Evolutionary conservation across 805 yeast genomes (phyloP).

Genomic region (Teunomyces aglyptinius): DNA sequence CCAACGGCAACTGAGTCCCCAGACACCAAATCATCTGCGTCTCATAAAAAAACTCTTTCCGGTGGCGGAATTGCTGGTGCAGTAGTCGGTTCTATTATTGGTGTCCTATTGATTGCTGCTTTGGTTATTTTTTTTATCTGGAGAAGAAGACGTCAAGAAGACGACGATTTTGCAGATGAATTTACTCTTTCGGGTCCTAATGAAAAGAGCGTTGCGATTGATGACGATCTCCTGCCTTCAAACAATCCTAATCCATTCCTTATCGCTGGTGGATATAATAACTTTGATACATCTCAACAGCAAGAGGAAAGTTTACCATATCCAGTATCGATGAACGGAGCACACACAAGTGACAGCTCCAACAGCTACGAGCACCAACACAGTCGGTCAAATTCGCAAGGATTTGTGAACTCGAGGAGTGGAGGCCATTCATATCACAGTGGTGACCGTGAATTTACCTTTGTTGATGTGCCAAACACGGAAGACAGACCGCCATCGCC

Average conservation of each 20-base stretch:
- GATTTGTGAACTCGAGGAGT: constrained; percentile 1
- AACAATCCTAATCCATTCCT: constrained; percentile 23
- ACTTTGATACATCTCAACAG: constrained; percentile 12
- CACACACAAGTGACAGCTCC: constrained; percentile 1
- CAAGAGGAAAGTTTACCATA: neutral
- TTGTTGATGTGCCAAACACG: constrained; percentile 1
- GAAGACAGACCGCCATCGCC: constrained; percentile 11
- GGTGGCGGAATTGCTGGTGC: constrained; percentile 44
- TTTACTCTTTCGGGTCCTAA: constrained; percentile 30
- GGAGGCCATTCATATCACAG: constrained; percentile 6
- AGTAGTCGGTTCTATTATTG: constrained; percentile 42
- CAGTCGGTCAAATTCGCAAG: constrained; percentile 11
- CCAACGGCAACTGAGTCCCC: constrained; percentile 8
- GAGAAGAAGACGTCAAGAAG: constrained; percentile 12
- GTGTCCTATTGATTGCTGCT: constrained; percentile 29
- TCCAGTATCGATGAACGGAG: constrained; percentile 1
- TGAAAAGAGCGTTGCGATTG: constrained; percentile 14
- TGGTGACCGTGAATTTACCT: constrained; percentile 11
- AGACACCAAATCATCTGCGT: constrained; percentile 3
- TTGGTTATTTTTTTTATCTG: constrained; percentile 15
- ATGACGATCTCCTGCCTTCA: constrained; percentile 5
- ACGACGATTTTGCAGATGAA: constrained; percentile 31
- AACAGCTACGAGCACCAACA: constrained; percentile 8
- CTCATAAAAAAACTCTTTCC: constrained; percentile 21
- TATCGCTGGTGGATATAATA: constrained; percentile 18